A percentile compares a stretch with the other conserved stretches of the same genome.
Evolutionary conservation across 495 filamentous ascomycete species (phyloP).

Genomic region (Astrothelium subdiscretum): DNA sequence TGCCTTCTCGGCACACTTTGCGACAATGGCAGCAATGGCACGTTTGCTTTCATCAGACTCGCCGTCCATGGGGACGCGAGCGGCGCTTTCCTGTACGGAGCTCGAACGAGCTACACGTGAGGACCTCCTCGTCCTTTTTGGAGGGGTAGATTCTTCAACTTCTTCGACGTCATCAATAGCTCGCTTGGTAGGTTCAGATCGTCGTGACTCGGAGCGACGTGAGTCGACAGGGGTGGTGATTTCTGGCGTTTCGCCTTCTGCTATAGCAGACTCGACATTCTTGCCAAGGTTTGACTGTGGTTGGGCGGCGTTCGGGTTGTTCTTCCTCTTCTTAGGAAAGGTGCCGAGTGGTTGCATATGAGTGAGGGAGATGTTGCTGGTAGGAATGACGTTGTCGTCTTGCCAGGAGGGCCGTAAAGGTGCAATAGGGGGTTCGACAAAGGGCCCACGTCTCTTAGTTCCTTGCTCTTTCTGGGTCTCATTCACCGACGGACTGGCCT

Average conservation of each 20-base stretch:
- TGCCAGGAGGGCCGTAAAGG: constrained; percentile 55
- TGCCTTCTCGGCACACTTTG: constrained; percentile 17
- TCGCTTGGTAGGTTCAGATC: constrained; percentile 11
- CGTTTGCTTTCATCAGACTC: background rate
- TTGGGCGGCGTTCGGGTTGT: constrained; percentile 23
- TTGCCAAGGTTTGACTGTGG: background rate
- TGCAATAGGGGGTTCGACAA: constrained; percentile 52
- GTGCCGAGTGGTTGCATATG: constrained; percentile 60
- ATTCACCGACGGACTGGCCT: constrained; percentile 22
- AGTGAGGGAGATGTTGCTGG: constrained; percentile 52
- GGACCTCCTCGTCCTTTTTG: background rate
- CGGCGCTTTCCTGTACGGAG: constrained; percentile 4
- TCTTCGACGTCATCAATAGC: constrained; percentile 9
- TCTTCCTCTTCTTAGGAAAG: constrained; percentile 39
- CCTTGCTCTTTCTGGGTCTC: constrained; percentile 20
- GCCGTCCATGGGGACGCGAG: background rate
- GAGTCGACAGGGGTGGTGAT: constrained; percentile 18
- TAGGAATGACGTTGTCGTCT: constrained; percentile 49
- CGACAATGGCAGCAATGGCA: constrained; percentile 7
- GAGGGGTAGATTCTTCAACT: constrained; percentile 28
- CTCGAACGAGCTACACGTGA: background rate
- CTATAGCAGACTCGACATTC: background rate
- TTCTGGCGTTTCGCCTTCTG: constrained; percentile 17
- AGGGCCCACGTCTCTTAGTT: constrained; percentile 2
- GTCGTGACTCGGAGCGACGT: constrained; percentile 13